Evolutionary conservation across 495 filamentous ascomycete genomes (phyloP), one percentile per base, ranked within the genome.

Genomic region (Aspergillus hancockii): DNA sequence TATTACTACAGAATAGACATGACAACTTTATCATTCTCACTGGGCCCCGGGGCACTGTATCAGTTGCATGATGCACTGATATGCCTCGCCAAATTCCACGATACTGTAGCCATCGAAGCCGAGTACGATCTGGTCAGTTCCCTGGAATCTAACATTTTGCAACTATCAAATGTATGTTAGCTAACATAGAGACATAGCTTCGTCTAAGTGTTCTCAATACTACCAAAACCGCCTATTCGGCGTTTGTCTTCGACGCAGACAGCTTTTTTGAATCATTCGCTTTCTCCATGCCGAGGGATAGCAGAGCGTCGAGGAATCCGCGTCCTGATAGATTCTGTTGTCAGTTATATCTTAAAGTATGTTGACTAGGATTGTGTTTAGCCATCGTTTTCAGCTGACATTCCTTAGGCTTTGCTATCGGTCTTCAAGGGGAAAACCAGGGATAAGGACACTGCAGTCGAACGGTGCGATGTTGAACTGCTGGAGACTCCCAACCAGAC

Each of bases 141-240:
- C 32, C 13, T 40, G 2, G 6, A 30, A 19, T n/a, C 14, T 41
- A 21, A 9, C 21, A 22, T 5, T 12, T 2, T 0, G 14, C 0
- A 52, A 2, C 4, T 31, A 1, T 19, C 18, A 43, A 47, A 25
- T 22, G n/a, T 49, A 14, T 19, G 30, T 49, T 14, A 40, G 43
- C 59, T 70, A 21, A 62, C 30, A 31, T 13, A 8, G 12, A 9
- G 41, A 8, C 18, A 30, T 22, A 96, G 90, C 85, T 97, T 47
- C 82, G 87, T 19, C 69, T 98, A 51, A 92, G 90, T 34, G 86
- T 90, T 3, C 78, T 98, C 40, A 98, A 98, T 73, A 83, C 87
- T n/a, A 91, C 92, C 16, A 96, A 95, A 68, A 95, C 94, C 21
- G 92, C 92, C 41, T 97, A 97, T 75, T 86, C 89, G 0, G 90